Conservation (phyloP, 345 rosid genomes). For the Eucalyptus erythrocorys region DNA sequence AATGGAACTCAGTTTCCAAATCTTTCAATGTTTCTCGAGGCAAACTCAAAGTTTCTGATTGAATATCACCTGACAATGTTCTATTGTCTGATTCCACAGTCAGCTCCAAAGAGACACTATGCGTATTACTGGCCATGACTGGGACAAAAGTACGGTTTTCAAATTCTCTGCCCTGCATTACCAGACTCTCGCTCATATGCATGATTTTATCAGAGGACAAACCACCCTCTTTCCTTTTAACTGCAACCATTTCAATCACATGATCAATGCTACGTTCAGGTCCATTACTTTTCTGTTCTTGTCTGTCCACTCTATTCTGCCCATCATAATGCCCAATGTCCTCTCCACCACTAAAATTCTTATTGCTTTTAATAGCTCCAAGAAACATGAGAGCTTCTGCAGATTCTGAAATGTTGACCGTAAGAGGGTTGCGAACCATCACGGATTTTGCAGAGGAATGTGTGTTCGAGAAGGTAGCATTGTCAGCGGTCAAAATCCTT, state of each 20-base stretch:
- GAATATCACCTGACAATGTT: not conserved
- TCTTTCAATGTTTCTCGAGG: not conserved
- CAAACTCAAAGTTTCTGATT: not conserved
- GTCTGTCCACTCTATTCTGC: not conserved
- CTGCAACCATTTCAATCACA: slow-evolving; percentile 6
- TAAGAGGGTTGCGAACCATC: slow-evolving; percentile 45
- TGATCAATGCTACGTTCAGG: not conserved
- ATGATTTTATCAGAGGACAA: not conserved
- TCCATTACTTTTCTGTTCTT: not conserved
- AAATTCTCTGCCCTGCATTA: not conserved
- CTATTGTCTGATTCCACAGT: slow-evolving; percentile 2
- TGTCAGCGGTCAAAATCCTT: not conserved
- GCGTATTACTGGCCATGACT: not conserved
- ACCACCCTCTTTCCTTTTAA: slow-evolving; percentile 2
- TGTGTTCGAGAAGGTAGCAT: not conserved
- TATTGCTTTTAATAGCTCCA: slow-evolving; percentile 9
- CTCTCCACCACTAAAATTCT: not conserved
- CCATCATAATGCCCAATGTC: not conserved
- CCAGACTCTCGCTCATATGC: not conserved
- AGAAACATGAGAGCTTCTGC: slow-evolving; percentile 1
- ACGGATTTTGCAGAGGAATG: slow-evolving; percentile 24
- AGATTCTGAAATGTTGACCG: slow-evolving; percentile 30
- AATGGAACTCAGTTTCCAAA: not conserved
- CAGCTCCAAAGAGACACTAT: not conserved
- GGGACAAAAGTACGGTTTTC: not conserved